A percentile compares a stretch with the other conserved stretches of the same genome.
These are phyloP conservation scores for Mrakia hoshinonis DNA, from an alignment of 768 basidiomycete genomes.

Conservation along the genomic window DNA sequence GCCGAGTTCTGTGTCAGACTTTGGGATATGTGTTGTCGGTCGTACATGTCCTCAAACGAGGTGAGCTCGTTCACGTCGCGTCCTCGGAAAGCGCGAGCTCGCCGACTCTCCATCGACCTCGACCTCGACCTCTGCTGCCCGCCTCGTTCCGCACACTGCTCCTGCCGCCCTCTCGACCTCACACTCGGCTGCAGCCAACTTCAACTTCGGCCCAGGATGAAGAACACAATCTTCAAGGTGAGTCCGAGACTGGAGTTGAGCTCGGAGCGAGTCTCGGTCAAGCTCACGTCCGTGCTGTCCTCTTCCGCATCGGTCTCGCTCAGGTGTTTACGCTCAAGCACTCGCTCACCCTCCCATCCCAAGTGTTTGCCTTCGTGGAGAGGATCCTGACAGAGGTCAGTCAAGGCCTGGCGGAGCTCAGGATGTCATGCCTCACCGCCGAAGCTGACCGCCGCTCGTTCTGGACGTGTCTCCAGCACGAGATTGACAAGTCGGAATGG, in stretches of 20 bases:
- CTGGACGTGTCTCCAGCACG: constrained; percentile 44
- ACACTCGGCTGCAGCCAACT: background rate
- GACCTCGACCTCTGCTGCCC: background rate
- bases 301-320: background rate
- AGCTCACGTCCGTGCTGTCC: background rate
- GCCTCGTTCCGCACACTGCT: background rate
- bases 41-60: too few species aligned
- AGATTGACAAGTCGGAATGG: constrained; percentile 58
- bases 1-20: too few species aligned
- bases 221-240: constrained; percentile 30
- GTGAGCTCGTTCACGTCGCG: too few species aligned
- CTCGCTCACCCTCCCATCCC: constrained; percentile 75
- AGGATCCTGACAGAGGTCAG: constrained; percentile 50
- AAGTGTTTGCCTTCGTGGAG: constrained; percentile 63
- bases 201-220: background rate
- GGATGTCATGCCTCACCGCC: background rate
- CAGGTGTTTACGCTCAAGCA: constrained; percentile 63
- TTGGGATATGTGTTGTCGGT: too few species aligned
- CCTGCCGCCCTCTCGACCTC: too few species aligned
- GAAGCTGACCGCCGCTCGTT: background rate
- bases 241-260: background rate
- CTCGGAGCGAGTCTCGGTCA: background rate
- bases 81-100: too few species aligned
- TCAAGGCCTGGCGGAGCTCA: background rate
- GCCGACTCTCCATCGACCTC: too few species aligned